A percentile compares a stretch with the other conserved stretches of the same genome.
Conservation (phyloP, 352 stramenopile species). For the Pythium phragmiticola region DNA sequence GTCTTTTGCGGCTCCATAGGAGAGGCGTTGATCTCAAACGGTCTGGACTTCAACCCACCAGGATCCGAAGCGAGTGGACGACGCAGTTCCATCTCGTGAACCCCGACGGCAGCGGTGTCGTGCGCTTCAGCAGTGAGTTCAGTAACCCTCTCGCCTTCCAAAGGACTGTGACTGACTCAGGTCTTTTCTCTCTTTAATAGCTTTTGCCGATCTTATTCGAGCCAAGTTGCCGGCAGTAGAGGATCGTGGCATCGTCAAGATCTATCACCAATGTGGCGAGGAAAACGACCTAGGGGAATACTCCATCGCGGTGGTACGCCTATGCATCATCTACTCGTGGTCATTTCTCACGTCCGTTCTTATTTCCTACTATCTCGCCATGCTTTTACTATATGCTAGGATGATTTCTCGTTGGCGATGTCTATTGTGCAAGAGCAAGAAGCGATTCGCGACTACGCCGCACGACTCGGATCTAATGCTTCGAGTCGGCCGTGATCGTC, state of each 20-base stretch:
- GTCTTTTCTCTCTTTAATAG: constrained; percentile 19
- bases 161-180: background rate
- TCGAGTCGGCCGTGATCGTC: background rate
- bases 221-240: constrained; percentile 52
- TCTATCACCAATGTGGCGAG: constrained; percentile 75
- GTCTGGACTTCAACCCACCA: constrained; percentile 14
- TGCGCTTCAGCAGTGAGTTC: constrained; percentile 53
- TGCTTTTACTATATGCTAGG: constrained; percentile 26
- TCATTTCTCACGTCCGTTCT: constrained; percentile 5
- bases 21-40: too few species aligned
- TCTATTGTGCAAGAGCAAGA: constrained; percentile 58
- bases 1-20: too few species aligned
- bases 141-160: background rate
- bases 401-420: constrained; percentile 68
- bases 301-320: constrained; percentile 48
- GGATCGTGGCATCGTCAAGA: constrained; percentile 53
- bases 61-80: constrained; percentile 56
- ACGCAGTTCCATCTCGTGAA: constrained; percentile 63
- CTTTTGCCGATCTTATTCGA: constrained; percentile 56
- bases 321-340: constrained; percentile 15
- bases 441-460: constrained; percentile 35
- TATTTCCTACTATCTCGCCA: constrained; percentile 1
- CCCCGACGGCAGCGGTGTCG: constrained; percentile 55
- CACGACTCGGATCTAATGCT: background rate
- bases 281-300: constrained; percentile 84